Base-by-base conservation (phyloP, 2,329 filamentous ascomycete genomes). In the Fusarium solani-melongenae region DNA sequence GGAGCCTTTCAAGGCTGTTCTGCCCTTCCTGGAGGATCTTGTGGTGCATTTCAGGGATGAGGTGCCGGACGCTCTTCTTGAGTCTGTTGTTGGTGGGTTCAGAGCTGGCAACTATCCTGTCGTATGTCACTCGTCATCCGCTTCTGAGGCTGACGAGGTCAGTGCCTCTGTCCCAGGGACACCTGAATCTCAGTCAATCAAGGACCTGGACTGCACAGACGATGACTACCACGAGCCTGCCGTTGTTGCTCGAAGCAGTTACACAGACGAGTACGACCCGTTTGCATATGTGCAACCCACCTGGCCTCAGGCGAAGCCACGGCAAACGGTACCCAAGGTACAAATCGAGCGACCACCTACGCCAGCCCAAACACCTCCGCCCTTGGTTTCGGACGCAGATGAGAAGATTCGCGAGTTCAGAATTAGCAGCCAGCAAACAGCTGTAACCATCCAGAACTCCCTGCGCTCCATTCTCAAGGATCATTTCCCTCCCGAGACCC, bases 391-490 rank as follows among this genome's bases (percentile, higher is more conserved):
- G 0, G 76, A 75, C 70, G 76, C 44, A n/a, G 79, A 82, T 24
- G 82, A 81, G 34, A 84, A 80, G 63, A 85, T 90, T 51, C 83
- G 85, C 67, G 84, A 86, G 8, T 84, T 91, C 61, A 76, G 80
- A 12, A 81, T 84, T 3, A 78, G 77, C 4, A 76, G 79, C 20
- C 81, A 82, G 27, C 83, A 86, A 64, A 88, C 87, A 4, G 86
- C 88, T 1, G 84, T 91, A 5, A 82, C 83, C 1, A 81, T 89
- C 7, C 90, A 92, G 71, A 91, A 92, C 74, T 85, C 86, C 0
- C 79, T 92, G 17, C 85, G 90, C 4, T 84, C 85, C 17, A 79
- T 90, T 5, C 82, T 92, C 0, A 85, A 83, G 56, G 79, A 81
- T 3, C 85, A 88, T 67, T 89, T 91, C 60, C 86, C 87, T 0